A percentile compares a stretch with the other conserved stretches of the same genome.
phyloP scores from a whole-genome alignment of 2,329 filamentous ascomycete genomes.

The Tothia fuscella region DNA sequence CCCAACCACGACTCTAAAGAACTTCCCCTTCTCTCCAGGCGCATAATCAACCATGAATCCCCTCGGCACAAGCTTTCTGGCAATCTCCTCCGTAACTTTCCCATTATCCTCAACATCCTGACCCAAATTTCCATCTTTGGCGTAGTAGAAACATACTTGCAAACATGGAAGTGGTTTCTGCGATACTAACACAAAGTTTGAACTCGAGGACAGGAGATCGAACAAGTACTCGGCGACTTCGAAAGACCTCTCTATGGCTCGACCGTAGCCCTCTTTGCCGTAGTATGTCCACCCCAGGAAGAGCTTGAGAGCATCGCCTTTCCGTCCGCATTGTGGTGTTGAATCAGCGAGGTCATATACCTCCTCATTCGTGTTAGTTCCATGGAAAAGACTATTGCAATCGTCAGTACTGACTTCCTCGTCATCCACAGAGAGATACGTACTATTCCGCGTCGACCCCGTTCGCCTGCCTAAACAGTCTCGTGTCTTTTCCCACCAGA shows the following conservation, averaged over 20 bases:
- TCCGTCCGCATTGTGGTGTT: conserved; percentile 83
- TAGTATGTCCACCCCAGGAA: conserved; percentile 86
- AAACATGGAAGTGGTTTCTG: conserved; percentile 72
- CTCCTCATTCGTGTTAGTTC: conserved; percentile 21
- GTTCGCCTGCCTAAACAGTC: conserved; percentile 69
- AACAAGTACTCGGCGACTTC: conserved; percentile 59
- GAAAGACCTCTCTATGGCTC: conserved; percentile 55
- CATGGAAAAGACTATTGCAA: conserved; percentile 36
- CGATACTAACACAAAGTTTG: conserved; percentile 59
- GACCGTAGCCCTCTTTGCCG: conserved; percentile 60
- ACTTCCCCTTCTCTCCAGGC: conserved; percentile 48
- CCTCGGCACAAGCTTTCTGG: conserved; percentile 39
- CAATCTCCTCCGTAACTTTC: conserved; percentile 43
- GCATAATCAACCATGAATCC: conserved; percentile 63
- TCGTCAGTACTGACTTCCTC: no score
- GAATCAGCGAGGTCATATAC: conserved; percentile 85
- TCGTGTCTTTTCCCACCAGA: conserved; percentile 65
- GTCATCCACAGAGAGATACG: no score
- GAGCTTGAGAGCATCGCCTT: conserved; percentile 76
- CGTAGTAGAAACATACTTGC: conserved; percentile 91
- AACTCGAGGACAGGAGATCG: conserved; percentile 39
- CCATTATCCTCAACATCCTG: conserved; percentile 38
- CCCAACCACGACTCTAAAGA: conserved; percentile 60
- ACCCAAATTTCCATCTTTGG: conserved; percentile 42
- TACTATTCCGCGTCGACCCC: conserved; percentile 82